These are phyloP conservation scores for Alternaria sp. DNA, from an alignment of 2,329 filamentous ascomycete species.

Conservation along the genomic window DNA sequence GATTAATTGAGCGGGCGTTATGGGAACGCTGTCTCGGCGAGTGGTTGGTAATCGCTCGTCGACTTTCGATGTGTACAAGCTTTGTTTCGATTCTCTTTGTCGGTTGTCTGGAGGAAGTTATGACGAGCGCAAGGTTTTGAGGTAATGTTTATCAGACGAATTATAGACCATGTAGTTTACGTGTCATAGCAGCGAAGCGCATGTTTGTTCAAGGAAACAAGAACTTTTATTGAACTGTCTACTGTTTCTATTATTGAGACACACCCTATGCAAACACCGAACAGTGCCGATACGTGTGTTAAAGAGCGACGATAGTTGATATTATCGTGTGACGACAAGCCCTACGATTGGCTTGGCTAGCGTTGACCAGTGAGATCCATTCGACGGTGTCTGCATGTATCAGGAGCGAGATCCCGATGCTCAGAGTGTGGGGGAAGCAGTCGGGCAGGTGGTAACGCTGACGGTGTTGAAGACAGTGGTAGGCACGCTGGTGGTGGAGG, in stretches of 20 bases:
- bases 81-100: neutral
- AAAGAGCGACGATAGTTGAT: constrained; percentile 3
- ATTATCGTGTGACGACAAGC: neutral
- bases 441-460: neutral
- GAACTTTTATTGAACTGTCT: neutral
- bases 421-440: neutral
- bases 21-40: neutral
- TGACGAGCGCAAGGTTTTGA: neutral
- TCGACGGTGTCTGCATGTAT: neutral
- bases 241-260: neutral
- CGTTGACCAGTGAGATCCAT: neutral
- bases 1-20: neutral
- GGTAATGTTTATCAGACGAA: neutral
- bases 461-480: neutral
- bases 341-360: neutral
- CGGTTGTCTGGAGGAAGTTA: neutral
- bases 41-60: neutral
- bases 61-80: neutral
- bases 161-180: neutral
- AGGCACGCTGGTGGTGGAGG: neutral
- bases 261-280: neutral
- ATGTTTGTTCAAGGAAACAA: neutral
- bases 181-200: neutral
- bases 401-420: neutral
- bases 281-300: neutral